phyloP scores from a whole-genome alignment of 192 early-diverging fungal genomes.

The Backusella luteola region DNA sequence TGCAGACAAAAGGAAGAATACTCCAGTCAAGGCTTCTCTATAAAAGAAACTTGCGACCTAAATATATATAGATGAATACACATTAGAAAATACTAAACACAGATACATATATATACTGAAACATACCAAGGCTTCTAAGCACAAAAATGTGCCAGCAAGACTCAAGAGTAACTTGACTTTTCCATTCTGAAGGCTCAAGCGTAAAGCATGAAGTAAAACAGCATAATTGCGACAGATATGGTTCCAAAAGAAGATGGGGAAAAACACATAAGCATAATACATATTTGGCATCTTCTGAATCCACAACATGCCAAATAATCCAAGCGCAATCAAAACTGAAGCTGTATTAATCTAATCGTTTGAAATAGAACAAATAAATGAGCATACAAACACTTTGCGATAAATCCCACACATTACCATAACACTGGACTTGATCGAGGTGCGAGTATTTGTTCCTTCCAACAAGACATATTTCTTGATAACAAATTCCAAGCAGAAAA shows the following conservation, averaged over 20 bases:
- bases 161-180: slow-evolving; percentile 34
- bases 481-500: slow-evolving; percentile 79
- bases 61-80: neutral
- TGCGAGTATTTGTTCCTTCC: neutral
- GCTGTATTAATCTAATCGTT: slow-evolving; percentile 13
- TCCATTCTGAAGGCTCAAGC: slow-evolving; percentile 14
- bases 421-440: neutral
- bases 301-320: slow-evolving; percentile 59
- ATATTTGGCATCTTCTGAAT: slow-evolving; percentile 74
- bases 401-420: neutral
- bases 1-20: slow-evolving; percentile 63
- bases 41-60: slow-evolving; percentile 89
- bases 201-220: slow-evolving; percentile 26
- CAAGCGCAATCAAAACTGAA: neutral
- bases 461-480: slow-evolving; percentile 60
- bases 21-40: slow-evolving; percentile 61
- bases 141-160: slow-evolving; percentile 55
- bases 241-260: slow-evolving; percentile 88
- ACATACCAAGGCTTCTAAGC: slow-evolving; percentile 76
- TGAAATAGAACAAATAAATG: neutral
- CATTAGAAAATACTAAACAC: neutral
- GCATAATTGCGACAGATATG: slow-evolving; percentile 45
- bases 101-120: neutral
- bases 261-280: slow-evolving; percentile 87
- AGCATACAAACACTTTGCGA: no score